phyloP scores from a whole-genome alignment of 2,329 filamentous ascomycete species.

The Fusarium redolens region DNA sequence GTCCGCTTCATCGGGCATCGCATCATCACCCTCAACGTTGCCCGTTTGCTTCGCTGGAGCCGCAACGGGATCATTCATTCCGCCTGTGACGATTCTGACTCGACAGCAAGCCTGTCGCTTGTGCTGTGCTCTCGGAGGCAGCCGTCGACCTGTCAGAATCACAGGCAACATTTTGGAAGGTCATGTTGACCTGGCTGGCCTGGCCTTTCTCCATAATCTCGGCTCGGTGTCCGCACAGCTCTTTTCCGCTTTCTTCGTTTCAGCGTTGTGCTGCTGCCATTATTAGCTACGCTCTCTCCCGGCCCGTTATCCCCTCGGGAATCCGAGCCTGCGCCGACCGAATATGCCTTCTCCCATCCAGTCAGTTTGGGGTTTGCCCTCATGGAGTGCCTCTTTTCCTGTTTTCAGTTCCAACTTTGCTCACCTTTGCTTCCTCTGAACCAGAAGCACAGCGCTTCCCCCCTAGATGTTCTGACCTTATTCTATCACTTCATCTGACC shows the following conservation, averaged over 20 bases:
- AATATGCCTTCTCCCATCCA: constrained; percentile 6
- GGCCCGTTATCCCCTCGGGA: constrained; percentile 24
- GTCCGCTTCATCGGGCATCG: constrained; percentile 8
- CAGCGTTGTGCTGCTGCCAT: constrained; percentile 6
- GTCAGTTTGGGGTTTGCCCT: constrained; percentile 10
- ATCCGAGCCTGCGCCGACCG: constrained; percentile 34
- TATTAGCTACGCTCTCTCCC: background rate
- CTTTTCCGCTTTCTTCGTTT: constrained; percentile 8
- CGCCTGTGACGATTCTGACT: background rate
- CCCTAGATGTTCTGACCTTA: background rate
- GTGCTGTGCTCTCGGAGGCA: background rate
- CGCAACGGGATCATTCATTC: background rate
- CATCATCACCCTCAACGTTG: background rate
- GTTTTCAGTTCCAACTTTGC: background rate
- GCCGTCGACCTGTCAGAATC: constrained; percentile 6
- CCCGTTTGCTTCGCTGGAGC: background rate
- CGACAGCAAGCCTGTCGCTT: background rate
- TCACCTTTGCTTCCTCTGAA: background rate
- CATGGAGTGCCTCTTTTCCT: background rate
- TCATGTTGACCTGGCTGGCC: background rate
- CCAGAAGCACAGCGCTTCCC: background rate
- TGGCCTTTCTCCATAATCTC: constrained; percentile 8
- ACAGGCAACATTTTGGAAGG: background rate
- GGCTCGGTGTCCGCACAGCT: background rate
- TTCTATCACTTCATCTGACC: background rate